Conservation (phyloP, 805 yeast genomes). For the Wickerhamiella dianesei region DNA sequence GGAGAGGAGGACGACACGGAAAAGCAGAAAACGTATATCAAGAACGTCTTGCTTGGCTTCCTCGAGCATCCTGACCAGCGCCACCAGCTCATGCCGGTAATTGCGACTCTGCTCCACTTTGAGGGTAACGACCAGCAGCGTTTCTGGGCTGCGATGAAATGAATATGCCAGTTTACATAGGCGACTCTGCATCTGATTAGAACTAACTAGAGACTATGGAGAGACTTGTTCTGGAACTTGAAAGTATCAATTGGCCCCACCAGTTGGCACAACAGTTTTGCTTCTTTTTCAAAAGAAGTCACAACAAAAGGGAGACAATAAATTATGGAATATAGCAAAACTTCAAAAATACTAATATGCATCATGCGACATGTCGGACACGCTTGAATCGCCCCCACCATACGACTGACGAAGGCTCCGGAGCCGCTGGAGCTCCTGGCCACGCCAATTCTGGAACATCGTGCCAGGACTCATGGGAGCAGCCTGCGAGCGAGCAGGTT, state of each 20-base stretch:
- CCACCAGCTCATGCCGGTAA: constrained; percentile 68
- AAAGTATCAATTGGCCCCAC: too few species aligned
- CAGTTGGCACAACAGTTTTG: too few species aligned
- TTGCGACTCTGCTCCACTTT: constrained; percentile 59
- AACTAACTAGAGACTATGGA: not conserved
- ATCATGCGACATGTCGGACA: not conserved
- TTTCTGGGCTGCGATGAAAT: constrained; percentile 37
- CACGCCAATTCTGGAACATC: constrained; percentile 2
- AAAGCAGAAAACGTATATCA: constrained; percentile 60
- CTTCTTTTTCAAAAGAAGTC: too few species aligned
- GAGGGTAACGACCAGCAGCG: constrained; percentile 60
- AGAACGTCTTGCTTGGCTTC: constrained; percentile 83
- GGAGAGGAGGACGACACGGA: constrained; percentile 10
- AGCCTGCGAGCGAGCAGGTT: not conserved
- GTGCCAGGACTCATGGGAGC: not conserved
- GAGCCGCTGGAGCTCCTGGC: constrained; percentile 1
- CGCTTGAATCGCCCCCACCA: constrained; percentile 1
- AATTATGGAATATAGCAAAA: constrained; percentile 30
- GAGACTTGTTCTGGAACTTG: constrained; percentile 39
- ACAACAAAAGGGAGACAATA: too few species aligned
- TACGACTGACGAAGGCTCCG: constrained; percentile 4
- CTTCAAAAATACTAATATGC: not conserved
- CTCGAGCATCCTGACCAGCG: constrained; percentile 90
- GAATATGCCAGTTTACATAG: constrained; percentile 5
- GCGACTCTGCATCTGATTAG: not conserved